Evolutionary conservation across 2,329 filamentous ascomycete genomes (phyloP).

Genomic region (Venturia asperata): DNA sequence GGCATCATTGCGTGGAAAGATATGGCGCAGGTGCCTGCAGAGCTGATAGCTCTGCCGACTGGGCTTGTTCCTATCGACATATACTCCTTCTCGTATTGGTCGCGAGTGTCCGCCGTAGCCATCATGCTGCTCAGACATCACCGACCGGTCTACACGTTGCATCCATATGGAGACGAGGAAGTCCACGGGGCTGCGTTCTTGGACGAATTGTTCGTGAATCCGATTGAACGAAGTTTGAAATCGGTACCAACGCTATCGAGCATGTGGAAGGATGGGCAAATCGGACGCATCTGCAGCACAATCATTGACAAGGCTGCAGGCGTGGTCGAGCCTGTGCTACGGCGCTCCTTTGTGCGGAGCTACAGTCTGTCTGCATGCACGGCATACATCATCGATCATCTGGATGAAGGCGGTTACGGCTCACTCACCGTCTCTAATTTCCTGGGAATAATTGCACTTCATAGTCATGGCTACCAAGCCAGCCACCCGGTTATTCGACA

Average conservation of each 20-base stretch:
- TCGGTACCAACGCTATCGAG: neutral
- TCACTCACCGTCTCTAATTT: neutral
- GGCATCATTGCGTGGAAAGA: constrained; percentile 9
- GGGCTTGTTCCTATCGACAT: constrained; percentile 3
- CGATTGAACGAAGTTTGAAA: neutral
- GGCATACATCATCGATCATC: neutral
- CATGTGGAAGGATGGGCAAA: neutral
- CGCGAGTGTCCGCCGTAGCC: neutral
- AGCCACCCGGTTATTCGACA: neutral
- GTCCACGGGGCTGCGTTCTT: neutral
- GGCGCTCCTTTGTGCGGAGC: neutral
- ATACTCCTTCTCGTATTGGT: constrained; percentile 7
- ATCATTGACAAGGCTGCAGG: neutral
- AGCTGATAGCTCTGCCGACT: constrained; percentile 7
- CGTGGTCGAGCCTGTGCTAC: neutral
- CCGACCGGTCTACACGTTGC: constrained; percentile 2
- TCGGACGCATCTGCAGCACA: neutral
- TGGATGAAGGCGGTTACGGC: neutral
- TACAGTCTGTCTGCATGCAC: neutral
- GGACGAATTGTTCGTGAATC: constrained; percentile 5
- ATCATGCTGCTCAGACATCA: constrained; percentile 10
- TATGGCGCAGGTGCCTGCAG: constrained; percentile 7
- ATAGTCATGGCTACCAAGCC: neutral
- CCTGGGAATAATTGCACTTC: constrained; percentile 1
- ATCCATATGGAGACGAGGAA: neutral